Conservation (phyloP, 352 stramenopile species). For the Phytophthora pini region DNA sequence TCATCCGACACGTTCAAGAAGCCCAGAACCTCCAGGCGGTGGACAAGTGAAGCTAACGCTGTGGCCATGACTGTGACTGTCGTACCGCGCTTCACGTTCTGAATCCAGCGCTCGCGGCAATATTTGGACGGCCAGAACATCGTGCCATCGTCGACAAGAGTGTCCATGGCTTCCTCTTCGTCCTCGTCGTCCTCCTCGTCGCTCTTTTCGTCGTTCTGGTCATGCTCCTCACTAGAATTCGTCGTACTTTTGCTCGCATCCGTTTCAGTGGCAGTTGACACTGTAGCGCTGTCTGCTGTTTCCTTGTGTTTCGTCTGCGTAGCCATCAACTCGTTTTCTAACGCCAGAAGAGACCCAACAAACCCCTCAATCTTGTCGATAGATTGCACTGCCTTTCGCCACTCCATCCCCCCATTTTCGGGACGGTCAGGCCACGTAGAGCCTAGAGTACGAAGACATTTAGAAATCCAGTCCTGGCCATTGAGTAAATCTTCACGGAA, state of each 20-base stretch:
- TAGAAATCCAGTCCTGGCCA: constrained; percentile 67
- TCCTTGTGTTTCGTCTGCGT: constrained; percentile 49
- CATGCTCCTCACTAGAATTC: constrained; percentile 30
- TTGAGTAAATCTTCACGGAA: constrained; percentile 67
- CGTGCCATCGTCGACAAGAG: constrained; percentile 58
- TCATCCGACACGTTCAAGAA: constrained; percentile 62
- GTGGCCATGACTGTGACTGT: constrained; percentile 67
- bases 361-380: constrained; percentile 48
- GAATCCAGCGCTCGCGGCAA: constrained; percentile 77
- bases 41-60: constrained; percentile 68
- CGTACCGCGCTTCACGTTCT: constrained; percentile 54
- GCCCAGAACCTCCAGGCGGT: constrained; percentile 72
- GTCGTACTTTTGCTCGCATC: constrained; percentile 23
- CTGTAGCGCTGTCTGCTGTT: constrained; percentile 11
- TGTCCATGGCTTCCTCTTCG: constrained; percentile 68
- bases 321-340: constrained; percentile 75
- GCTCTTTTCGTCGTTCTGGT: constrained; percentile 54
- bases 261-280: constrained; percentile 1
- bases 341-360: constrained; percentile 46
- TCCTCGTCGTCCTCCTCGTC: constrained; percentile 84
- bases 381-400: constrained; percentile 54
- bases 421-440: constrained; percentile 67
- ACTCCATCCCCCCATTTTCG: constrained; percentile 44
- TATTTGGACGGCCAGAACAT: constrained; percentile 77
- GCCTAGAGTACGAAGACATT: constrained; percentile 64